Evolutionary conservation across 2,329 filamentous ascomycete genomes (phyloP).

Genomic region (Cordyceps pruinosa): DNA sequence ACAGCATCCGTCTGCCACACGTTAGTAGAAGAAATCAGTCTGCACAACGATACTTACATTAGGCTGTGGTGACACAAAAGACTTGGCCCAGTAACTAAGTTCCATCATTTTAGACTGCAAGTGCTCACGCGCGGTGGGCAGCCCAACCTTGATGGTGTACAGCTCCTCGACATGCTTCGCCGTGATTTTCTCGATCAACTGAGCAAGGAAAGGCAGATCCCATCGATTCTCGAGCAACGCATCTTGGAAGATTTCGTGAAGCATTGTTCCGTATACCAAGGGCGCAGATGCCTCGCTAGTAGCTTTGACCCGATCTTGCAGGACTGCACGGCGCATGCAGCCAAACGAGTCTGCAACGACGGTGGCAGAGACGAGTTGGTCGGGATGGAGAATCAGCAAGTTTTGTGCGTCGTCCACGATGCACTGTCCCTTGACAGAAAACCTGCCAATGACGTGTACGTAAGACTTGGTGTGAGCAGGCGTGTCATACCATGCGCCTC

Average conservation of each 20-base stretch:
- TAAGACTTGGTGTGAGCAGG: conserved; percentile 67
- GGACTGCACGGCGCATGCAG: conserved; percentile 81
- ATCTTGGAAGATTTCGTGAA: conserved; percentile 94
- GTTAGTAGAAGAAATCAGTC: conserved; percentile 21
- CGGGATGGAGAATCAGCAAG: conserved; percentile 86
- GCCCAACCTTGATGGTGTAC: conserved; percentile 75
- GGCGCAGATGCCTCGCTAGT: conserved; percentile 72
- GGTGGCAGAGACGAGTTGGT: conserved; percentile 90
- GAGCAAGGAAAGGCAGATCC: conserved; percentile 60
- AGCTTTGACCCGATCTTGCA: conserved; percentile 92
- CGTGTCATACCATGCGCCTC: conserved; percentile 82
- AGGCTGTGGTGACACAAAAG: conserved; percentile 69
- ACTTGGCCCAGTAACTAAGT: conserved; percentile 72
- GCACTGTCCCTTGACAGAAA: conserved; percentile 63
- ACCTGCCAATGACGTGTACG: conserved; percentile 80
- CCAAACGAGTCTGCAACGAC: conserved; percentile 95
- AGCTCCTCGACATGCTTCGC: conserved; percentile 78
- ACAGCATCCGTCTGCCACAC: conserved; percentile 54
- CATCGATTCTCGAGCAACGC: conserved; percentile 78
- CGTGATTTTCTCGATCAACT: conserved; percentile 62
- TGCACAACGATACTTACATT: conserved; percentile 40
- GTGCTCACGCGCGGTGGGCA: conserved; percentile 68
- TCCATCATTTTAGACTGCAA: conserved; percentile 77
- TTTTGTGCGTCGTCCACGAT: conserved; percentile 75
- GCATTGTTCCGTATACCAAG: conserved; percentile 84